These are phyloP conservation scores for Larix kaempferi DNA, from an alignment of 75 land plant species.

Conservation along the genomic window DNA sequence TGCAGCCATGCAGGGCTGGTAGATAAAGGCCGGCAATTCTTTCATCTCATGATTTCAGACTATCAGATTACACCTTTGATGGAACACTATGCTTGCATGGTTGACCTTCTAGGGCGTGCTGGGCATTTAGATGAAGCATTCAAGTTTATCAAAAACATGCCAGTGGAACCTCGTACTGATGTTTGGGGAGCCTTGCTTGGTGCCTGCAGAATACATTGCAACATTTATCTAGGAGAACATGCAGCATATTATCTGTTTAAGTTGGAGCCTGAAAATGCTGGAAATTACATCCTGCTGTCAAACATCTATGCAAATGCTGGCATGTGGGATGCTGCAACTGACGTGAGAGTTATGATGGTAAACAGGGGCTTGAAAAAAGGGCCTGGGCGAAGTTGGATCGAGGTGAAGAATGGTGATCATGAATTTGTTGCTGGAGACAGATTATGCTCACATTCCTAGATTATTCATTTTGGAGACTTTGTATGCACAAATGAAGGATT, in stretches of 20 bases:
- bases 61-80: slow-evolving; percentile 13
- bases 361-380: slow-evolving; percentile 1
- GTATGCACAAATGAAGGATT: no score
- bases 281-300: background rate
- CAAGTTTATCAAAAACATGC: background rate
- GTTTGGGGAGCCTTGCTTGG: background rate
- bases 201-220: background rate
- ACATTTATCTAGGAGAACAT: background rate
- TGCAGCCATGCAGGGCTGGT: slow-evolving; percentile 22
- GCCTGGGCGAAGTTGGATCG: slow-evolving; percentile 1
- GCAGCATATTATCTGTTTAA: background rate
- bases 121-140: slow-evolving; percentile 11
- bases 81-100: slow-evolving; percentile 17
- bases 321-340: background rate
- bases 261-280: slow-evolving; percentile 1
- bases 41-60: slow-evolving; percentile 10
- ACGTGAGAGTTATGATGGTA: background rate
- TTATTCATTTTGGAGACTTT: no score
- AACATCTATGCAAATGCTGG: background rate
- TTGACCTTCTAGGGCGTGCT: slow-evolving; percentile 16
- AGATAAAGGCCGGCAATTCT: slow-evolving; percentile 7
- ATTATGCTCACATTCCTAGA: no score
- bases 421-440: background rate
- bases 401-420: background rate
- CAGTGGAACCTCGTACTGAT: background rate